phyloP scores from a whole-genome alignment of 2,329 filamentous ascomycete species.

The Hymenoscyphus salicellus region DNA sequence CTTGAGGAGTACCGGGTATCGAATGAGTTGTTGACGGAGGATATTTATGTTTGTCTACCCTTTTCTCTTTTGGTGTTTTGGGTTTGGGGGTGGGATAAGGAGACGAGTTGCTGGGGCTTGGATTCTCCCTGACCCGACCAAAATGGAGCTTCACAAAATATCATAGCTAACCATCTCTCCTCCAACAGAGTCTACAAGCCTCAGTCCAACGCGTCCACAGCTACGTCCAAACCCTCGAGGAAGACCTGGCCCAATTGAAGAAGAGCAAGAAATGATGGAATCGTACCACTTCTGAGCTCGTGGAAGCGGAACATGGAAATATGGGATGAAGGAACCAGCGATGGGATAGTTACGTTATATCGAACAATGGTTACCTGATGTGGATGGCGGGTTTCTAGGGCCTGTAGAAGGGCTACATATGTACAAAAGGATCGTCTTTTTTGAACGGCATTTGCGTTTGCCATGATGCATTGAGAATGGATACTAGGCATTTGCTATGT shows the following conservation, averaged over 20 bases:
- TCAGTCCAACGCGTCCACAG: constrained; percentile 82
- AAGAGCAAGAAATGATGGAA: constrained; percentile 53
- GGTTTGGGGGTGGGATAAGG: neutral
- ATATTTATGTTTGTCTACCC: constrained; percentile 80
- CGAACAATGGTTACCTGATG: neutral
- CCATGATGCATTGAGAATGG: constrained; percentile 16
- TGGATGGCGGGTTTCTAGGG: neutral
- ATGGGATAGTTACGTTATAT: neutral
- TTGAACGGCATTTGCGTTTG: constrained; percentile 22
- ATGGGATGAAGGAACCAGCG: neutral
- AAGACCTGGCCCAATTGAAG: constrained; percentile 68
- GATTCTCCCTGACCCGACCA: constrained; percentile 17
- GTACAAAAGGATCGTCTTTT: constrained; percentile 23
- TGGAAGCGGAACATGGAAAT: neutral
- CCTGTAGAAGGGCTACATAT: constrained; percentile 7
- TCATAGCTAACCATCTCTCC: neutral
- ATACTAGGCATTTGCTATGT: constrained; percentile 18
- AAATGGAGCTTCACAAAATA: no score
- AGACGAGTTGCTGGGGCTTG: no score
- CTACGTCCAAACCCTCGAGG: constrained; percentile 79
- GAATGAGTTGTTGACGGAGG: constrained; percentile 89
- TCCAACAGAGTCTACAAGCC: constrained; percentile 71
- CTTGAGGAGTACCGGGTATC: constrained; percentile 89
- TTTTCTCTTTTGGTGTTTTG: neutral
- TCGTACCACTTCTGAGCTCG: neutral